A percentile compares a stretch with the other conserved stretches of the same genome.
Conservation (phyloP, 495 filamentous ascomycete species). For the Hypoxylon subgilvum region DNA sequence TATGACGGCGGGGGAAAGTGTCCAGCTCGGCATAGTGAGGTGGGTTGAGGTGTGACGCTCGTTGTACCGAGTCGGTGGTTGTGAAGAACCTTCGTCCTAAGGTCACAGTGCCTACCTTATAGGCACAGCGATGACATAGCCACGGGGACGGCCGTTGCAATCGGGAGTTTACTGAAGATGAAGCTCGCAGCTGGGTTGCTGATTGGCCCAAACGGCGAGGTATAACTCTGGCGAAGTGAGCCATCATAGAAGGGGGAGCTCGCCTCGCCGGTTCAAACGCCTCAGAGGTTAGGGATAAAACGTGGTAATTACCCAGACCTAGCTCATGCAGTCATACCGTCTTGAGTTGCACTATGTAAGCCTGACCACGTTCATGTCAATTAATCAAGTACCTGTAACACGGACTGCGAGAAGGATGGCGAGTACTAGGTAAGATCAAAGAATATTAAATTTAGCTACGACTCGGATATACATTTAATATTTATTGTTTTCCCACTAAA, state of each 20-base stretch:
- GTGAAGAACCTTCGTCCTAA: slow-evolving; percentile 20
- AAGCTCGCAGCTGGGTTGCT: slow-evolving; percentile 31
- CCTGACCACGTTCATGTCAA: not conserved
- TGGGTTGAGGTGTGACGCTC: slow-evolving; percentile 4
- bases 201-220: slow-evolving; percentile 40
- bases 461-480: not conserved
- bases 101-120: slow-evolving; percentile 8
- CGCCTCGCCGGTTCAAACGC: not conserved
- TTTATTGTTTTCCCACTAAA: slow-evolving; percentile 9
- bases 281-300: not conserved
- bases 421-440: not conserved
- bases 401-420: not conserved
- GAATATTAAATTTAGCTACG: not conserved
- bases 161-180: slow-evolving; percentile 25
- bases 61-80: slow-evolving; percentile 8
- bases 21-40: slow-evolving; percentile 32
- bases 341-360: slow-evolving; percentile 1
- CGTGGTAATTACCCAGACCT: not conserved
- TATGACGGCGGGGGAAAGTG: slow-evolving; percentile 82
- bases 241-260: slow-evolving; percentile 19
- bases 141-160: slow-evolving; percentile 18
- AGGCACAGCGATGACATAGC: slow-evolving; percentile 24
- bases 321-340: slow-evolving; percentile 28
- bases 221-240: slow-evolving; percentile 26
- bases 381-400: not conserved